Percentiles rank a stretch among this genome's conserved stretches.
Conservation (phyloP, 257 asterid genomes). For the Phtheirospermum japonicum region DNA sequence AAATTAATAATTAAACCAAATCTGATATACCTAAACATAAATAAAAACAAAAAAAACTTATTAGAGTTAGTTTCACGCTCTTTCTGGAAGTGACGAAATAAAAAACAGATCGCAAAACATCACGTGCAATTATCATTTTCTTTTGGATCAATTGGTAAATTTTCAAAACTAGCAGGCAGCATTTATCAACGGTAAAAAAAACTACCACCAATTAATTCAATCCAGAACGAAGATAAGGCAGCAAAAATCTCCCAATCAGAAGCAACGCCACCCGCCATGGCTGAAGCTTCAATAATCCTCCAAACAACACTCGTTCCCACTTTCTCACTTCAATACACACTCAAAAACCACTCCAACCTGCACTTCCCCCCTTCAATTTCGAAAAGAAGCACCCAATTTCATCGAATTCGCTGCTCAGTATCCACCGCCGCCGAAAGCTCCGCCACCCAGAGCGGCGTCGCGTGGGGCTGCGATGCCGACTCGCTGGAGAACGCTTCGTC, state of each 20-base stretch:
- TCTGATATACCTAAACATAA: no score
- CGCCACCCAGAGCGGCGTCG: slow-evolving; percentile 35
- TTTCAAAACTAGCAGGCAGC: background rate
- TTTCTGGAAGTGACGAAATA: no score
- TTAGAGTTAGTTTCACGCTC: no score
- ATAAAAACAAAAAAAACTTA: no score
- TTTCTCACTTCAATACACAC: slow-evolving; percentile 34
- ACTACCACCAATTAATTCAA: background rate
- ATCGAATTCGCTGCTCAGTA: slow-evolving; percentile 47
- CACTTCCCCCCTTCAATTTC: slow-evolving; percentile 28
- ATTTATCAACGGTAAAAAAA: slow-evolving; percentile 22
- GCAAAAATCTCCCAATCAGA: background rate
- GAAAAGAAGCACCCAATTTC: slow-evolving; percentile 34
- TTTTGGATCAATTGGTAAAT: no score
- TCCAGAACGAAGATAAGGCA: slow-evolving; percentile 35
- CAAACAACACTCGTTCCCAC: slow-evolving; percentile 45
- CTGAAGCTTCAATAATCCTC: slow-evolving; percentile 60
- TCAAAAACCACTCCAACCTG: slow-evolving; percentile 26
- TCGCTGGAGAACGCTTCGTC: slow-evolving; percentile 71
- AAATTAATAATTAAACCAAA: no score
- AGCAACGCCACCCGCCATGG: slow-evolving; percentile 46
- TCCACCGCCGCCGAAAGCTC: slow-evolving; percentile 40
- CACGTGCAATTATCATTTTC: no score
- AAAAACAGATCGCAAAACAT: no score
- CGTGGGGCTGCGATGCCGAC: slow-evolving; percentile 86